Evolutionary conservation across 345 rosid genomes (phyloP).

Genomic region (Jatropha curcas): DNA sequence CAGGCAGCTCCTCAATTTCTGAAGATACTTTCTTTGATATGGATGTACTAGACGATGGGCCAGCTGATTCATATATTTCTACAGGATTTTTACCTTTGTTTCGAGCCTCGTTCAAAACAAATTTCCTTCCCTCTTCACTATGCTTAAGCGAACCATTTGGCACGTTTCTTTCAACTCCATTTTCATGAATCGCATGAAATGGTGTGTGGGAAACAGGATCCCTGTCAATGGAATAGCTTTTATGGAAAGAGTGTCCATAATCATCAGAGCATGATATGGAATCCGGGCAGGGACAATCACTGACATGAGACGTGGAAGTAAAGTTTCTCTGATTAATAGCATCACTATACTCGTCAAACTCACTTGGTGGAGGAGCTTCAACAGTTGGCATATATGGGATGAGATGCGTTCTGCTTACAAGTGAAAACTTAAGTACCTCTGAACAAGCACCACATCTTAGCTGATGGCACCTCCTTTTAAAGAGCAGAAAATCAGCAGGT

Average conservation of each 20-base stretch:
- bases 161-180: constrained; percentile 17
- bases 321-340: constrained; percentile 19
- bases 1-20: constrained; percentile 43
- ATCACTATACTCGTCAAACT: constrained; percentile 29
- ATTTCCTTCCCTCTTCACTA: constrained; percentile 29
- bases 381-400: constrained; percentile 38
- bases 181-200: constrained; percentile 11
- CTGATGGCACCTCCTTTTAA: constrained; percentile 55
- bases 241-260: constrained; percentile 27
- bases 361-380: constrained; percentile 38
- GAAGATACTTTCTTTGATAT: constrained; percentile 34
- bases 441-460: constrained; percentile 78
- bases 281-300: constrained; percentile 24
- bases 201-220: constrained; percentile 30
- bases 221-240: constrained; percentile 34
- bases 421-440: constrained; percentile 61
- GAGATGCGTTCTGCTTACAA: constrained; percentile 54
- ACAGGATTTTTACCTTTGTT: constrained; percentile 27
- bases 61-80: constrained; percentile 32
- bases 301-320: constrained; percentile 21
- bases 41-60: constrained; percentile 33
- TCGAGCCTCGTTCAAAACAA: constrained; percentile 26
- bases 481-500: constrained; percentile 80
- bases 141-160: constrained; percentile 23
- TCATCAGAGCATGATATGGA: constrained; percentile 41